Percentiles rank a stretch among this genome's conserved stretches.
These are phyloP conservation scores for Rosa multiflora DNA, from an alignment of 306 rosid species.

Conservation along the genomic window DNA sequence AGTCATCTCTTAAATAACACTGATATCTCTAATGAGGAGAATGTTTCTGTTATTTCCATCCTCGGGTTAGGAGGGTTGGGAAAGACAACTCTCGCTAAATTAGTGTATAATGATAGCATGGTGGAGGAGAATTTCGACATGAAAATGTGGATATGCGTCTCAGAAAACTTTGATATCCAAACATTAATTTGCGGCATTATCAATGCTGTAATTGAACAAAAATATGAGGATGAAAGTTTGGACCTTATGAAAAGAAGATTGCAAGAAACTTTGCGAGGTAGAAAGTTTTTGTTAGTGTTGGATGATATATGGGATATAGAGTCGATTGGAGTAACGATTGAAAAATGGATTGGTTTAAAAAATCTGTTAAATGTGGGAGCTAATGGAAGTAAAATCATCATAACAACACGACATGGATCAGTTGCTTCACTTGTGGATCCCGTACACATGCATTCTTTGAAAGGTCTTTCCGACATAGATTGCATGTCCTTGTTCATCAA, in stretches of 20 bases:
- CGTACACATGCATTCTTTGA: no score
- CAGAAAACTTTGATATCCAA: not conserved
- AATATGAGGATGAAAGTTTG: not conserved
- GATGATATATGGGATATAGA: conserved; percentile 25
- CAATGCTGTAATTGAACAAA: not conserved
- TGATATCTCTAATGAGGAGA: not conserved
- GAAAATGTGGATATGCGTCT: conserved; percentile 29
- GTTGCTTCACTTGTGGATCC: no score
- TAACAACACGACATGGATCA: no score
- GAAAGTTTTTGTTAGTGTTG: conserved; percentile 8
- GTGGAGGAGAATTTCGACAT: conserved; percentile 2
- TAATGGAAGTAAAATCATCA: no score
- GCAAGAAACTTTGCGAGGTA: not conserved
- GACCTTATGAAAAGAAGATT: not conserved
- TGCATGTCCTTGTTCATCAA: no score
- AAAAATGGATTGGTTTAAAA: not conserved
- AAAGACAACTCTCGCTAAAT: conserved; percentile 19
- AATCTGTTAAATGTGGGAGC: conserved; percentile 7
- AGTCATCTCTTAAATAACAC: not conserved
- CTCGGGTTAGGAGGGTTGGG: conserved; percentile 30
- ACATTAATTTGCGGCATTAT: not conserved
- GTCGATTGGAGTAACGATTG: not conserved
- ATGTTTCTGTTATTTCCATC: not conserved
- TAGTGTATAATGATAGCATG: not conserved
- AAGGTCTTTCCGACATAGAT: no score